A percentile compares a stretch with the other conserved stretches of the same genome.
Evolutionary conservation across 768 basidiomycete genomes (phyloP).

Genomic region (Naematelia aurantialba): DNA sequence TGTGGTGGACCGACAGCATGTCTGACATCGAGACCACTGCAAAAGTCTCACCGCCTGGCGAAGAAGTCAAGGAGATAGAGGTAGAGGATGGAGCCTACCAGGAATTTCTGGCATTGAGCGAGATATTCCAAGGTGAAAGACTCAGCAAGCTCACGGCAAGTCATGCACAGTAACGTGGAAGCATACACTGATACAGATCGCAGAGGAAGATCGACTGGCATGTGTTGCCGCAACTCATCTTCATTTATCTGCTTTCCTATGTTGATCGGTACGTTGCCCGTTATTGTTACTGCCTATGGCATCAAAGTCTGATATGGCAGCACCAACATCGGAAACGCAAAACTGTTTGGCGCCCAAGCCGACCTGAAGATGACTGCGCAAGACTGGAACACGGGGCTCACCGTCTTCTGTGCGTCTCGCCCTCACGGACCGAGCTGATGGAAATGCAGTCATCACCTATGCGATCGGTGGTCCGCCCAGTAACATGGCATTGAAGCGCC

Average conservation of each 20-base stretch:
- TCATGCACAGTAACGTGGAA: neutral
- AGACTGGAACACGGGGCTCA: conserved; percentile 36
- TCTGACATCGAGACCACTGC: neutral
- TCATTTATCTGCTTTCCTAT: conserved; percentile 24
- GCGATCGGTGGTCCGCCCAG: conserved; percentile 24
- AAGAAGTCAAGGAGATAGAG: conserved; percentile 3
- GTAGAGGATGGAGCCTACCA: conserved; percentile 20
- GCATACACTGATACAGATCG: neutral
- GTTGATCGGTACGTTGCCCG: neutral
- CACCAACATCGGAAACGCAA: conserved; percentile 37
- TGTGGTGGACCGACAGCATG: neutral
- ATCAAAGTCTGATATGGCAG: too few species aligned
- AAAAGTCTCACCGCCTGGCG: neutral
- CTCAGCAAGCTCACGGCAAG: conserved; percentile 28
- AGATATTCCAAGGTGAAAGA: conserved; percentile 21
- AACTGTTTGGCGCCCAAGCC: conserved; percentile 22
- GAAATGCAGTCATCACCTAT: conserved; percentile 24
- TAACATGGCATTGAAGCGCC: conserved; percentile 22
- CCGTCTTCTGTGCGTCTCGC: conserved; percentile 25
- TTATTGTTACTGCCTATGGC: too few species aligned
- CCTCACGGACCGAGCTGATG: neutral
- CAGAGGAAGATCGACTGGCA: conserved; percentile 25
- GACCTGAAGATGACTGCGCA: conserved; percentile 13
- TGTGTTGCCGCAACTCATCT: conserved; percentile 29
- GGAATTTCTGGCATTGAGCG: conserved; percentile 20